Base-by-base conservation (phyloP, 352 stramenopile genomes). In the Bremia lactucae region DNA sequence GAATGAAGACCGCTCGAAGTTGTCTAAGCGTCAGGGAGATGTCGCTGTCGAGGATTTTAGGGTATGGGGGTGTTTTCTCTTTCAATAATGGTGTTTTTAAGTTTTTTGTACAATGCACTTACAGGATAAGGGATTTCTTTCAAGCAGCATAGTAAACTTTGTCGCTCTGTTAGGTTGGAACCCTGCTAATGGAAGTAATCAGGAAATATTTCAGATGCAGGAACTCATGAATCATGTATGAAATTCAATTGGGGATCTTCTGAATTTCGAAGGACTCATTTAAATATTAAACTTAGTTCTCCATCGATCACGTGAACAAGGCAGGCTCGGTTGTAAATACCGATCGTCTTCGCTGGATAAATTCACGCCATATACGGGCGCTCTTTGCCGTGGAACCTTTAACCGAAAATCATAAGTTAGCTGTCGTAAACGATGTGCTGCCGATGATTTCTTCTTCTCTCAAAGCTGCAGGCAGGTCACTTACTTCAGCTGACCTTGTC, bases 101-200 rank as follows among this genome's bases (percentile, higher is more conserved):
- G 0, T 4, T 45, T 34, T 2, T 42, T 11, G 15, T 39, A n/a
- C n/a, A n/a, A 36, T 34, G 9, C 8, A 6, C 38, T 14, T 33
- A 36, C 57, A 91, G 68, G 68, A 96, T 38, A 95, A 98, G 71
- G 96, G 96, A 13, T 98, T 95, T 55, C 64, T 98, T 6, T 81
- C 95, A 9, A 92, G 89, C 54, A 94, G 93, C 0, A 90, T 99
- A 48, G 94, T 98, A 34, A 98, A 99, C 50, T 99, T 98, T 50
- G 77, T 99, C 6, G 89, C 94, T 10, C 65, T 98, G n/a, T 80
- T 99, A 13, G 95, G 95, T 11, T 98, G 95, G 95, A 98, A 98
- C 59, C 78, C 81, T 7, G 76, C 78, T 7, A 82, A 92, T 39
- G 94, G 94, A 15, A 98, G 95, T 36, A 96, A 97, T 36, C 89